Base-by-base conservation (phyloP, 1,284 basidiomycete species). In the Ceratobasidium sp. region DNA sequence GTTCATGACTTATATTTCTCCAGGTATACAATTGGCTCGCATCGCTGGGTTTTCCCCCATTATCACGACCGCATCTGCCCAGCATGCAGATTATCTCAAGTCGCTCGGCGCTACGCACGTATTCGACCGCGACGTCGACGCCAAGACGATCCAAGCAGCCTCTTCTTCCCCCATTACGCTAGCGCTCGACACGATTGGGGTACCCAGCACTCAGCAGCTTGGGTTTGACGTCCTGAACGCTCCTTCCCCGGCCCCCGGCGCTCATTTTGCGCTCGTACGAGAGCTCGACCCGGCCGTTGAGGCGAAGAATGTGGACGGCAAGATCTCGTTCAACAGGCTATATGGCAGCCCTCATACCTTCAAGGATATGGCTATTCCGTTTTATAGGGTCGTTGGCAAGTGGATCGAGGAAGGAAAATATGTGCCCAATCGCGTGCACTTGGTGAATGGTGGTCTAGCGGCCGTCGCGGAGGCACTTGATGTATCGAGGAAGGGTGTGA, bases 31-130 rank as follows among this genome's bases (percentile, higher is more conserved):
- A 57, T 53, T 77, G n/a, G 78, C 78, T 7, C 63, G 60, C 19
- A 65, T 77, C 41, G 75, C 78, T 47, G 78, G 78, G 4, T 78
- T 79, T 57, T 75, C 63, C 29, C 79, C 87, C 84, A 45, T 82
- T 29, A 78, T 79, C 47, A 73, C 78, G 45, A 78, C 87, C 1
- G 84, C 89, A 1, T 89, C 87, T 7, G 78, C 79, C 17, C 83
- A 83, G 75, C 85, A 89, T 76, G 78, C 80, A 22, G 81, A 80
- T 0, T 78, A 80, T 47, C 84, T 91, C 74, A 86, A 85, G 77
- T 81, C 83, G 0, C 81, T 88, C 29, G 89, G 90, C 1, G 90
- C 88, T 0, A 87, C 87, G 0, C 82, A 87, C 53, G 81, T 88
- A 64, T 79, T 90, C 64, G 86, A 89, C 75, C 84, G 87, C 53